Evolutionary conservation across 1,139 yeast genomes (phyloP).

Genomic region (Wickerhamomyces sp.): DNA sequence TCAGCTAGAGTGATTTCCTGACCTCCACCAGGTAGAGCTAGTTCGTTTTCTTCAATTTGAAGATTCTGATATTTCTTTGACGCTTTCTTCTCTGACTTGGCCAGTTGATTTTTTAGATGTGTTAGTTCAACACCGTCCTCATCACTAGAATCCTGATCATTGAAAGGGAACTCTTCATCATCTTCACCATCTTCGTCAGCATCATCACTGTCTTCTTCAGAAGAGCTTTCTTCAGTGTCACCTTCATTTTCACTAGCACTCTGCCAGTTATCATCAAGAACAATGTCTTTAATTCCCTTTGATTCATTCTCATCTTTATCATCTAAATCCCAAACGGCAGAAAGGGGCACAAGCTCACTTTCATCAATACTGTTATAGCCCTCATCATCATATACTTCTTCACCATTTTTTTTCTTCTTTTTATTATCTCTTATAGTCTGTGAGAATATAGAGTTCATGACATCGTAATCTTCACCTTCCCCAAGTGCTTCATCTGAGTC

Average conservation of each 20-base stretch:
- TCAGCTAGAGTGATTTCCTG: constrained; percentile 64
- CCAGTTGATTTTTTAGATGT: constrained; percentile 28
- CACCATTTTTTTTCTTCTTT: constrained; percentile 34
- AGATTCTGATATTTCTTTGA: constrained; percentile 45
- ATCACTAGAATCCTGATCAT: constrained; percentile 27
- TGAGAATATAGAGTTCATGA: constrained; percentile 60
- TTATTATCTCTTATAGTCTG: constrained; percentile 59
- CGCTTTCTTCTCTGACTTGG: constrained; percentile 30
- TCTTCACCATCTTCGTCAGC: constrained; percentile 24
- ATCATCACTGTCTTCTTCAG: constrained; percentile 23
- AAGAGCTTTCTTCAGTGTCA: constrained; percentile 24
- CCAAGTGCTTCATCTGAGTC: constrained; percentile 78
- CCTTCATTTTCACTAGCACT: constrained; percentile 22
- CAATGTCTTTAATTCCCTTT: constrained; percentile 32
- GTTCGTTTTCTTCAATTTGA: constrained; percentile 66
- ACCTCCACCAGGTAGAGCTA: constrained; percentile 54
- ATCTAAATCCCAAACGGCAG: constrained; percentile 88
- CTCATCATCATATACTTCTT: constrained; percentile 33
- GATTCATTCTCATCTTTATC: constrained; percentile 41
- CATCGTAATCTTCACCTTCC: constrained; percentile 70
- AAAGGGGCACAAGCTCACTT: constrained; percentile 64
- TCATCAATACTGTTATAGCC: constrained; percentile 60
- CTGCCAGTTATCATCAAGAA: constrained; percentile 33
- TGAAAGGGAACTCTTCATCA: constrained; percentile 31
- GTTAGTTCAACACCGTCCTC: constrained; percentile 35